Percentiles rank a stretch among this genome's conserved stretches.
phyloP scores from a whole-genome alignment of 768 basidiomycete species.

The Daedaleopsis sinensis region DNA sequence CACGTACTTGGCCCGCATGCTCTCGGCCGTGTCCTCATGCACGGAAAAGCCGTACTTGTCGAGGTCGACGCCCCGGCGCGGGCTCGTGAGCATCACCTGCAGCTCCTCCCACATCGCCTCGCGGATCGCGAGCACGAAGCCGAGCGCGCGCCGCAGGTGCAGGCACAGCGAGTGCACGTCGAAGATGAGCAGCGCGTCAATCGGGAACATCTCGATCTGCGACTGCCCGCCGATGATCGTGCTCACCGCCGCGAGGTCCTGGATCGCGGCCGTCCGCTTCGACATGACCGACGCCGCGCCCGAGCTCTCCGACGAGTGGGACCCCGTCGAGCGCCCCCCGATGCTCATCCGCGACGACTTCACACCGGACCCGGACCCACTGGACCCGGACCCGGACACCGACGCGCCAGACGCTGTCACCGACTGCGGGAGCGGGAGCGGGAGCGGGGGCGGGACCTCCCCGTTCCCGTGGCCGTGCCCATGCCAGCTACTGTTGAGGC shows the following conservation, averaged over 20 bases:
- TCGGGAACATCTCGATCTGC: conserved; percentile 24
- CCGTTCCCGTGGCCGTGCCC: neutral
- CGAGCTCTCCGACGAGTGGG: neutral
- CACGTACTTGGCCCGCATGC: conserved; percentile 23
- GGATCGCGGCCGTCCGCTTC: conserved; percentile 8
- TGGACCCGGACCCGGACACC: neutral
- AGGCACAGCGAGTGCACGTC: conserved; percentile 27
- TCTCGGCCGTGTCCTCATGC: conserved; percentile 19
- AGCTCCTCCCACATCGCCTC: conserved; percentile 36
- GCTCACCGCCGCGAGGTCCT: conserved; percentile 13
- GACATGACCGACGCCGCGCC: neutral
- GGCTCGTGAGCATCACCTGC: conserved; percentile 5
- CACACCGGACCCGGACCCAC: neutral
- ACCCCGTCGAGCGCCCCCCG: neutral
- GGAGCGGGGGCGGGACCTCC: neutral
- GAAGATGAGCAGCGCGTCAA: conserved; percentile 16
- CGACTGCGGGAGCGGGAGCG: neutral
- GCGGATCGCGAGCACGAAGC: conserved; percentile 23
- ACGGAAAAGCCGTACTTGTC: conserved; percentile 22
- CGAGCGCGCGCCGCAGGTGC: conserved; percentile 28
- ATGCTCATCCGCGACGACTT: neutral
- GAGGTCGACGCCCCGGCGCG: conserved; percentile 9
- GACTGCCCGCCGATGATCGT: conserved; percentile 9
- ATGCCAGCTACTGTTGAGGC: neutral
- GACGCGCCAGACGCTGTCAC: conserved; percentile 1